Evolutionary conservation across 352 stramenopile species (phyloP).

Genomic region (Pythium diclinum): DNA sequence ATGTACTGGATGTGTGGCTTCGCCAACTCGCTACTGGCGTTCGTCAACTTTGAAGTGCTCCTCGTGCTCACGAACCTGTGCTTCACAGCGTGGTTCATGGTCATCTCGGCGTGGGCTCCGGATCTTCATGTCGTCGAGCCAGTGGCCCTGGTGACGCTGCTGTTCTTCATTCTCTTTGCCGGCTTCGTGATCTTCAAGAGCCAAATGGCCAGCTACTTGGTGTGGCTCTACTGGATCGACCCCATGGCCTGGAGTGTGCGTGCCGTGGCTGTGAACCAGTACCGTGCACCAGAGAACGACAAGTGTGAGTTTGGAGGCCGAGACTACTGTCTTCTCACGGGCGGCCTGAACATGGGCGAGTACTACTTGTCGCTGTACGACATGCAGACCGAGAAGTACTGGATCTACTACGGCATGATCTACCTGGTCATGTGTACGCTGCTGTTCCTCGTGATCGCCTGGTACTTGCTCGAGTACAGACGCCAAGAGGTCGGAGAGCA

Average conservation of each 20-base stretch:
- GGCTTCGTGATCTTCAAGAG: constrained; percentile 38
- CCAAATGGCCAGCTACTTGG: constrained; percentile 33
- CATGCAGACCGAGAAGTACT: constrained; percentile 20
- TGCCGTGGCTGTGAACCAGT: constrained; percentile 31
- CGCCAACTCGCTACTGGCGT: constrained; percentile 8
- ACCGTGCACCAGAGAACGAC: constrained; percentile 27
- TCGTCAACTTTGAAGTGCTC: constrained; percentile 49
- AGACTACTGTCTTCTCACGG: constrained; percentile 13
- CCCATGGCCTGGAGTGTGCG: constrained; percentile 38
- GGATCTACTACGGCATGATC: constrained; percentile 24
- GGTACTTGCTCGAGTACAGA: constrained; percentile 30
- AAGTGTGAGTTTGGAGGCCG: constrained; percentile 23
- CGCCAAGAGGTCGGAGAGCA: constrained; percentile 23
- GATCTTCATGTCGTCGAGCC: constrained; percentile 28
- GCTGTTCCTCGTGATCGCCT: constrained; percentile 28
- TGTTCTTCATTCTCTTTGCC: constrained; percentile 34
- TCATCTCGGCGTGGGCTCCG: constrained; percentile 23
- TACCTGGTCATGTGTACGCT: constrained; percentile 21
- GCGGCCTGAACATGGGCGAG: constrained; percentile 15
- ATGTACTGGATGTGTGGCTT: constrained; percentile 78
- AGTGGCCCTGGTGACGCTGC: constrained; percentile 25
- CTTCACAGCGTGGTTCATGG: constrained; percentile 33
- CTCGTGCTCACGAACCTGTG: constrained; percentile 49
- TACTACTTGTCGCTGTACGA: constrained; percentile 28
- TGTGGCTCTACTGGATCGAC: constrained; percentile 50